Evolutionary conservation across 495 filamentous ascomycete genomes (phyloP), one percentile per base, ranked within the genome.

Genomic region (Pseudomonodictys pantanalensis): DNA sequence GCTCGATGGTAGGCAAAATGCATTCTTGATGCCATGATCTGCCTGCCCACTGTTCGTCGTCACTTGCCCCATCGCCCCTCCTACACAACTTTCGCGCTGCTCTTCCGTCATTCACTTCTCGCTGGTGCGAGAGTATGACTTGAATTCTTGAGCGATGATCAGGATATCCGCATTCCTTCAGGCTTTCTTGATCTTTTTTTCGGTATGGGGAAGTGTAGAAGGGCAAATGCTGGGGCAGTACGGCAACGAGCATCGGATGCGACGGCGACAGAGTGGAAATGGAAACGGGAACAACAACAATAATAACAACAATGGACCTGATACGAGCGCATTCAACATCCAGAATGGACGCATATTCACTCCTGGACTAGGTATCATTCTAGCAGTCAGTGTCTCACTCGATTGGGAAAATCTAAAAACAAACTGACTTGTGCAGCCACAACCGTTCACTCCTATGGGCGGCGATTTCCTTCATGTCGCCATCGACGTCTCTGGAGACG

Each of bases 391-490:
- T 64, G 9, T 17, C 18, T 1, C 47, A 0, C 24, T 20, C 41
- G 48, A 18, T n/a, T n/a, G 6, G 2, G 47, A 17, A 28, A n/a
- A 10, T 12, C 23, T 22, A 3, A 51, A 18, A 18, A 17, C 33
- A 41, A 39, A 33, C 26, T 55, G 44, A 35, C 17, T 28, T 17
- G 18, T 17, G 12, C 49, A 68, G 43, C 85, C 84, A 11, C 84
- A 88, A 65, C 85, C 85, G 29, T 79, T 81, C 48, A 87, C 84
- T 5, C 84, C 85, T 5, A 68, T 86, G 33, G 85, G 85, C 44
- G 85, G 84, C 71, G 82, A 86, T 54, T 77, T 72, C 33, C 78
- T 88, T 24, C 83, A 88, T 44, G 73, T 88, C 45, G 81, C 84
- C 42, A 78, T 88, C 43, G 84, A 88, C 66, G 80, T 87, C 33